Conservation (phyloP, 495 filamentous ascomycete species). For the Sordaria brevicollis region DNA sequence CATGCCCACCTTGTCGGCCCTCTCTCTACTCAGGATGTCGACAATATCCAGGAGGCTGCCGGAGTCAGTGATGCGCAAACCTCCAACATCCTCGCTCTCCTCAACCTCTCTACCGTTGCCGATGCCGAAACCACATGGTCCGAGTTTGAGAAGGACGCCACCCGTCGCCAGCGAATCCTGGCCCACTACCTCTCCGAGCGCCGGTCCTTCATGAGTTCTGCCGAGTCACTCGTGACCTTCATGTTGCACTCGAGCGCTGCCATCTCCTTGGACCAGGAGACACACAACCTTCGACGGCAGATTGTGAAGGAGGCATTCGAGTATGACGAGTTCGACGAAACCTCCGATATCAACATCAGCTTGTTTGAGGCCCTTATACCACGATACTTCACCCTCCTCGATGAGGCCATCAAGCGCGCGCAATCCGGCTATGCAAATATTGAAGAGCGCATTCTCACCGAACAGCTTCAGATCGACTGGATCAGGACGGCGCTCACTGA, state of each 20-base stretch:
- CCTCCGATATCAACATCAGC: constrained; percentile 1
- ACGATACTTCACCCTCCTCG: constrained; percentile 27
- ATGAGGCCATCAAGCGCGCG: constrained; percentile 23
- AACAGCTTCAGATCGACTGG: constrained; percentile 53
- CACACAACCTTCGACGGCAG: constrained; percentile 16
- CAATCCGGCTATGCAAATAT: constrained; percentile 14
- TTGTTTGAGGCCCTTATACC: constrained; percentile 28
- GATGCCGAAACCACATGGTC: constrained; percentile 40
- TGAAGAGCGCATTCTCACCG: constrained; percentile 21
- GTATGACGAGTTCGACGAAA: constrained; percentile 6
- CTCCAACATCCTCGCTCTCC: constrained; percentile 32
- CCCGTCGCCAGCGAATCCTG: constrained; percentile 52
- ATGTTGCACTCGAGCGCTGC: constrained; percentile 24
- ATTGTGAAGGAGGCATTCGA: constrained; percentile 14
- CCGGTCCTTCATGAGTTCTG: constrained; percentile 42
- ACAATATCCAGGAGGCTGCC: constrained; percentile 55
- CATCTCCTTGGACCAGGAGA: constrained; percentile 13
- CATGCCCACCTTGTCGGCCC: constrained; percentile 51
- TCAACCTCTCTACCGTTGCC: constrained; percentile 28
- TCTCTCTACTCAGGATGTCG: constrained; percentile 57
- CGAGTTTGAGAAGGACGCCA: constrained; percentile 45
- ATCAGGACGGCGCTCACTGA: constrained; percentile 52
- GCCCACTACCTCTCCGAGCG: constrained; percentile 61
- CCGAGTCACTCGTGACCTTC: constrained; percentile 33
- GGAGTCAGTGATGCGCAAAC: constrained; percentile 46